Base-by-base conservation (phyloP, 2,329 filamentous ascomycete species). In the Talaromyces albobiverticillius region DNA sequence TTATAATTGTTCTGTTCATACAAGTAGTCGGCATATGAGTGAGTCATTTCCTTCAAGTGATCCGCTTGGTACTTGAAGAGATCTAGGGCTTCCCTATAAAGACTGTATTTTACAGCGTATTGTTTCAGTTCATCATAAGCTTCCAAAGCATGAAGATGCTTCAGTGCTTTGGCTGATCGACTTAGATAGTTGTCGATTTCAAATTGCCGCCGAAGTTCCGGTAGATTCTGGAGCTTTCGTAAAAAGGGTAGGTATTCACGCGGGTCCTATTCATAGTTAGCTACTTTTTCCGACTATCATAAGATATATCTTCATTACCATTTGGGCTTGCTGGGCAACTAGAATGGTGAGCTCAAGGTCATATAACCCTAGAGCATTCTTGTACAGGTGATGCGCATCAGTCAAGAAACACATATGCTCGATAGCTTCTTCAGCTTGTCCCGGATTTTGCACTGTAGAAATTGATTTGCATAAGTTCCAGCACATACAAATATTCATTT, bases 371-470 rank as follows among this genome's bases (percentile, higher is more conserved):
- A 99, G 79, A 0, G 94, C 89, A 57, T 92, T 86, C 58, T 96
- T 90, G 64, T 96, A 99, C 0, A 99, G 82, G 36, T 86, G 85
- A 69, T 96, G 95, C 43, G 95, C 88, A 70, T 99, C 94, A 0
- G 92, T 90, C 40, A 99, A 81, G 78, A 99, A 99, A 78, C 91
- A 97, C 57, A 99, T 96, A 66, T 99, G 94, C 67, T 96, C 91
- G 20, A 96, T 87, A 0, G 93, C 93, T 69, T 87, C 87, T 61
- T 97, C 93, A 0, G 90, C 90, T 60, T 92, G 79, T 50, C 85
- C 81, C 40, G 84, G 77, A 47, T 88, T 83, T 60, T 87, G 81
- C 53, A 82, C 79, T 74, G 46, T 38, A 43, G 48, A 18, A 23
- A 3, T 14, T 32, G 41, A 13, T 20, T 40, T 40, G 18, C 18